These are phyloP conservation scores for Meyerozyma athensensis DNA, from an alignment of 1,139 yeast species.

Conservation along the genomic window DNA sequence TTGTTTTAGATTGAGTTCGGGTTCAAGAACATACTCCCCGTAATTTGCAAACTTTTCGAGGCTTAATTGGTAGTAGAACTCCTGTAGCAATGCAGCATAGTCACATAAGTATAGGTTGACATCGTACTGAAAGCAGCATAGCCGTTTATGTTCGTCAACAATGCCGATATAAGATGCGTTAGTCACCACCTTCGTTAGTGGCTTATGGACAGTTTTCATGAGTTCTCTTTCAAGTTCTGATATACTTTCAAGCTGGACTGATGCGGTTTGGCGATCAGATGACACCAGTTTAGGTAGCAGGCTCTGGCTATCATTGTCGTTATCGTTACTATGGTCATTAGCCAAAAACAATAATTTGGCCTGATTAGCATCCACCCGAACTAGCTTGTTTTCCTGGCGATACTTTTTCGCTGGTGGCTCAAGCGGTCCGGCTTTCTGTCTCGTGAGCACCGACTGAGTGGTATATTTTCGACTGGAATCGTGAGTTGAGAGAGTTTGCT, in stretches of 20 bases:
- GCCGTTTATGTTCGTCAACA: slow-evolving; percentile 63
- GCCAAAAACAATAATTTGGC: slow-evolving; percentile 43
- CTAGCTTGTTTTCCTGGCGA: slow-evolving; percentile 60
- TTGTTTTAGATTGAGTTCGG: slow-evolving; percentile 29
- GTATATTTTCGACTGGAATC: slow-evolving; percentile 70
- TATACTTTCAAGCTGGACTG: slow-evolving; percentile 57
- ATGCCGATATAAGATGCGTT: slow-evolving; percentile 77
- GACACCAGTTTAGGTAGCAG: neutral
- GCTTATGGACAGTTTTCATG: slow-evolving; percentile 41
- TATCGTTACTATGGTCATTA: neutral
- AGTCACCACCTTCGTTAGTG: slow-evolving; percentile 62
- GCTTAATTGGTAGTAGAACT: slow-evolving; percentile 77
- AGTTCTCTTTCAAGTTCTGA: slow-evolving; percentile 48
- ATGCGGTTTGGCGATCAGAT: slow-evolving; percentile 10
- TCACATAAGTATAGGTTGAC: slow-evolving; percentile 75
- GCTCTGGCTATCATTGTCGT: neutral
- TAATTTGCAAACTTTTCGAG: slow-evolving; percentile 77
- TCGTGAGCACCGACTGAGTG: slow-evolving; percentile 52
- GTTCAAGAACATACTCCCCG: slow-evolving; percentile 53
- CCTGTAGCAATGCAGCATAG: slow-evolving; percentile 64
- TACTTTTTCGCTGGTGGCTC: slow-evolving; percentile 22
- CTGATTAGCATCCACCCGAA: slow-evolving; percentile 72
- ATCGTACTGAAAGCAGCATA: slow-evolving; percentile 80
- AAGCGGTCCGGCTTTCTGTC: slow-evolving; percentile 5
- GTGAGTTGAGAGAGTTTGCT: slow-evolving; percentile 46